phyloP scores from a whole-genome alignment of 768 basidiomycete genomes.

The Kwoniella shandongensis region DNA sequence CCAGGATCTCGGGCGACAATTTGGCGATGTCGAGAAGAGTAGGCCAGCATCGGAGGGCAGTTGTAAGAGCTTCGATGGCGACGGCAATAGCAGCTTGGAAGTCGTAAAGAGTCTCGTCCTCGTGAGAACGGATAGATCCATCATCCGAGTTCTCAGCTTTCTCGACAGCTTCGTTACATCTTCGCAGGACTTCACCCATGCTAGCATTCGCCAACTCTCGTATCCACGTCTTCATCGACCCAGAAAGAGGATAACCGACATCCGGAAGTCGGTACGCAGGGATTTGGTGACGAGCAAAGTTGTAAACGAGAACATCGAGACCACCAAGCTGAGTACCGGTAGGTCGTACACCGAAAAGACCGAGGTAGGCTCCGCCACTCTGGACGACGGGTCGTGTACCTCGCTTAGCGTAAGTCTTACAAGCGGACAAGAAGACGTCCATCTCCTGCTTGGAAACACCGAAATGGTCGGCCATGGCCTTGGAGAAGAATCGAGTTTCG shows the following conservation, averaged over 20 bases:
- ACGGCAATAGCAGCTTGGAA: conserved; percentile 52
- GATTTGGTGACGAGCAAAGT: conserved; percentile 54
- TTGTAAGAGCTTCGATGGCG: conserved; percentile 50
- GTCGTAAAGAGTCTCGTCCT: conserved; percentile 46
- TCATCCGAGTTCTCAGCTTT: conserved; percentile 33
- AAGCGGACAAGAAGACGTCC: conserved; percentile 50
- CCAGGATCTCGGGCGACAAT: conserved; percentile 50
- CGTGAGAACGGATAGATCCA: conserved; percentile 25
- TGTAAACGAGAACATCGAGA: conserved; percentile 53
- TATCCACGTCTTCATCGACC: conserved; percentile 43
- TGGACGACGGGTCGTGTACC: conserved; percentile 53
- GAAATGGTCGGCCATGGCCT: conserved; percentile 46
- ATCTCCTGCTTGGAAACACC: conserved; percentile 50
- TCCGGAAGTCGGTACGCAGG: conserved; percentile 55
- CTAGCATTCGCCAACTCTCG: conserved; percentile 40
- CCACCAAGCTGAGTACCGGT: conserved; percentile 28
- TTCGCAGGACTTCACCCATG: conserved; percentile 43
- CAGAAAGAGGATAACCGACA: conserved; percentile 42
- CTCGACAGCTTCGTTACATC: conserved; percentile 40
- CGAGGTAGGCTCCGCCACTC: conserved; percentile 51
- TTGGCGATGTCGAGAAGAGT: conserved; percentile 42
- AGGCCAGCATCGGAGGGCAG: conserved; percentile 48
- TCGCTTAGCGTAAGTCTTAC: conserved; percentile 53
- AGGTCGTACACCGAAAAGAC: conserved; percentile 52
- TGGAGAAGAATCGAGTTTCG: conserved; percentile 51